Conservation (phyloP, 768 basidiomycete species). For the Calocera cornea region DNA sequence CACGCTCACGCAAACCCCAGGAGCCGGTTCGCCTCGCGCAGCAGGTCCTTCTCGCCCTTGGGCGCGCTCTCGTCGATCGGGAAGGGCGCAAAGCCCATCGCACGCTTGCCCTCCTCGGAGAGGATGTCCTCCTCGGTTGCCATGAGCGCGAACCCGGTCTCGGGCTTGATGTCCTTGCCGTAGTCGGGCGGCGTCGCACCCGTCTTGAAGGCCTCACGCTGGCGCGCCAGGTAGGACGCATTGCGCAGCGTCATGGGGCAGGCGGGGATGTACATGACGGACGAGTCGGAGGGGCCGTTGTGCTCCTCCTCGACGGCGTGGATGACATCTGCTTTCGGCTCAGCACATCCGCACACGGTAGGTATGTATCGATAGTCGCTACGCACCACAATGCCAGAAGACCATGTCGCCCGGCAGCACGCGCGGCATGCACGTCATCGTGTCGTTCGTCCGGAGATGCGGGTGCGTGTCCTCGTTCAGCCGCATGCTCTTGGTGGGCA, state of each 20-base stretch:
- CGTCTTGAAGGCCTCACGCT: slow-evolving; percentile 45
- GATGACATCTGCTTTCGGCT: slow-evolving; percentile 14
- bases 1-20: background rate
- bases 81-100: slow-evolving; percentile 33
- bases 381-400: slow-evolving; percentile 55
- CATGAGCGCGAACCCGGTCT: slow-evolving; percentile 29
- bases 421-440: slow-evolving; percentile 53
- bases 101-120: slow-evolving; percentile 24
- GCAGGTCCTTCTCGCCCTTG: slow-evolving; percentile 1
- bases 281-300: slow-evolving; percentile 13
- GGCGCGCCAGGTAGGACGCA: slow-evolving; percentile 44
- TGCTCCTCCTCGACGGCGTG: slow-evolving; percentile 19
- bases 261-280: slow-evolving; percentile 69
- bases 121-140: slow-evolving; percentile 31
- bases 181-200: slow-evolving; percentile 63
- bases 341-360: background rate
- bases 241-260: slow-evolving; percentile 53
- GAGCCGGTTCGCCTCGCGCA: background rate
- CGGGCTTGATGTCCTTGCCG: slow-evolving; percentile 20
- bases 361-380: slow-evolving; percentile 27
- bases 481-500: slow-evolving; percentile 20
- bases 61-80: background rate
- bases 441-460: slow-evolving; percentile 46
- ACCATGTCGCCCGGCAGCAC: slow-evolving; percentile 67
- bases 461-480: slow-evolving; percentile 49